Evolutionary conservation across 2,329 filamentous ascomycete genomes (phyloP).

Genomic region (Metarhizium album): DNA sequence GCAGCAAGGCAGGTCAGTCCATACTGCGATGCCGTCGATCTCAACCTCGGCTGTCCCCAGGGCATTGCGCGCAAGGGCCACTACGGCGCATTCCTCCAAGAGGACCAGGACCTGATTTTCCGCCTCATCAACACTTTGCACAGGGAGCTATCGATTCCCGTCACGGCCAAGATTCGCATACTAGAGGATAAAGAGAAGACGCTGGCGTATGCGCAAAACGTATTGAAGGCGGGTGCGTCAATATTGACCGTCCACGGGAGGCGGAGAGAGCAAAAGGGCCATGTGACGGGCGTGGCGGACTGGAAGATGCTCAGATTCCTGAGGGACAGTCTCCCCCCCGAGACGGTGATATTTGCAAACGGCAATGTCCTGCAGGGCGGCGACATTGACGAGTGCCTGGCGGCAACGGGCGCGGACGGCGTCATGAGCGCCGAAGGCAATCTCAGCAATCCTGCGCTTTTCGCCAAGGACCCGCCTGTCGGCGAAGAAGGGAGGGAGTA

Average conservation of each 20-base stretch:
- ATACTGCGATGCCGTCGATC: slow-evolving; percentile 87
- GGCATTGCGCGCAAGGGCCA: slow-evolving; percentile 84
- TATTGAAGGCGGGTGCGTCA: slow-evolving; percentile 78
- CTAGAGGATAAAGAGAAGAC: slow-evolving; percentile 80
- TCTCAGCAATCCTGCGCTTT: slow-evolving; percentile 82
- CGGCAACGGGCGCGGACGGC: slow-evolving; percentile 77
- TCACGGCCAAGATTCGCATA: slow-evolving; percentile 91
- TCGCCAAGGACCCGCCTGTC: slow-evolving; percentile 53
- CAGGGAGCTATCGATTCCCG: slow-evolving; percentile 64
- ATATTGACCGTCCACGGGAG: slow-evolving; percentile 90
- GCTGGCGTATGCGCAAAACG: slow-evolving; percentile 77
- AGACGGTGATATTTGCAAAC: slow-evolving; percentile 94
- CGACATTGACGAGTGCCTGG: slow-evolving; percentile 68
- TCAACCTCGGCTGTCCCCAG: slow-evolving; percentile 94
- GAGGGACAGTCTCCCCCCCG: slow-evolving; percentile 68
- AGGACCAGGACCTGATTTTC: slow-evolving; percentile 77
- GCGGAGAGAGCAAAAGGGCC: slow-evolving; percentile 84
- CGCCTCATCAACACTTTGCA: slow-evolving; percentile 78
- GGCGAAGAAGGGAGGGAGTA: slow-evolving; percentile 68
- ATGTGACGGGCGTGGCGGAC: slow-evolving; percentile 86
- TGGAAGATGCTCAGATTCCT: slow-evolving; percentile 79
- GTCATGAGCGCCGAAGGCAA: slow-evolving; percentile 97
- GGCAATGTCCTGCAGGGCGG: slow-evolving; percentile 78
- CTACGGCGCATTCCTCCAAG: slow-evolving; percentile 91
- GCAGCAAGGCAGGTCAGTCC: slow-evolving; percentile 72